Evolutionary conservation across 805 yeast species (phyloP), one percentile per base, ranked within the genome.

Genomic region (Metschnikowia similis): DNA sequence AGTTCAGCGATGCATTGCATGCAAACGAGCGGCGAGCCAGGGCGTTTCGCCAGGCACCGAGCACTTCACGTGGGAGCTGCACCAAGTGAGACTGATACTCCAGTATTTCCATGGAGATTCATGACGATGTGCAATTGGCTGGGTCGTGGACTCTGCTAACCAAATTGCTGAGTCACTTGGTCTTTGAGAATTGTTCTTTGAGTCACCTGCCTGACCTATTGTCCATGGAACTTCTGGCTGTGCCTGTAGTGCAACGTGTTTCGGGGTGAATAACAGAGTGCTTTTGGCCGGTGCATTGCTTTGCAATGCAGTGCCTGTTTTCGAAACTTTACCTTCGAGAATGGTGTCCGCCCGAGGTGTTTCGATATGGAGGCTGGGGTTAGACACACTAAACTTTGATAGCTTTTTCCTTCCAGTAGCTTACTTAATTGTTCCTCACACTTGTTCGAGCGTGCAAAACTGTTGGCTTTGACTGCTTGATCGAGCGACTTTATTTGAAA

Each of bases 341-440:
- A 43, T 35, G 4, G 34, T 35, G 21, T 43, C 34, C 10, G 16
- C 9, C 11, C 14, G 27, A 27, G 40, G 39, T 39, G 28, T 9
- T 27, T 43, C 16, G 6, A 54, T 35, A 14, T 59, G 57, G 45
- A 72, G 63, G 35, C 64, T 51, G 8, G 52, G 43, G 49, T 71
- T 71, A 2, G 70, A 46, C 72, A 71, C 4, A 73, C 65, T 38
- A 69, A 66, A n/a, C 50, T 51, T 29, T 61, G 59, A 29, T 65
- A 54, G 6, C 56, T 49, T 28, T 47, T 53, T 6, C 66, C 64
- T 9, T 54, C 55, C n/a, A 62, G 53, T 44, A 70, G 65, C 26
- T 26, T 30, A 48, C 70, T 67, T 34, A 74, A 48, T 49, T 65
- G 69, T 0, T 72, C 3, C 47, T 60, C n/a, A 63, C 66, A 43